Conservation (phyloP, 345 rosid genomes). For the Eutrema heterophyllum region DNA sequence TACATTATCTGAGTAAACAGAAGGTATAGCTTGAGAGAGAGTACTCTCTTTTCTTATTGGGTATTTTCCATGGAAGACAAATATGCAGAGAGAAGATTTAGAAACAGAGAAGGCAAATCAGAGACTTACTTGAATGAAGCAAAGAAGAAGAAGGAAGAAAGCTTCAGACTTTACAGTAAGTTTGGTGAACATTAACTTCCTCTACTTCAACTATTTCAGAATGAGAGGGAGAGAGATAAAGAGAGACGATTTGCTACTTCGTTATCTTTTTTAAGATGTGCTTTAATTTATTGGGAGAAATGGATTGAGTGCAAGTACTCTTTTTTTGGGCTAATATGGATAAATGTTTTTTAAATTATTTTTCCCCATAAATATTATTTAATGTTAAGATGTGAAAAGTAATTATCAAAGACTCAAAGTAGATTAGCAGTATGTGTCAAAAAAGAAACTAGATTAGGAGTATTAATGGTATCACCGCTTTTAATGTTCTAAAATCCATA, state of each 20-base stretch:
- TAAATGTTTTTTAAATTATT: neutral
- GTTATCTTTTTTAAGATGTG: constrained; percentile 28
- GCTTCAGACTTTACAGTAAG: constrained; percentile 29
- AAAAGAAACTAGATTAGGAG: constrained; percentile 1
- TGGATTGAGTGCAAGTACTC: constrained; percentile 33
- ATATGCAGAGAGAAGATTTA: constrained; percentile 13
- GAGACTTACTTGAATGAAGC: constrained; percentile 34
- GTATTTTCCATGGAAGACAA: constrained; percentile 13
- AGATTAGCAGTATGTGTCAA: constrained; percentile 13
- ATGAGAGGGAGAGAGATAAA: constrained; percentile 14
- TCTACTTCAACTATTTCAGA: constrained; percentile 47
- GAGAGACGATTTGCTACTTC: constrained; percentile 29
- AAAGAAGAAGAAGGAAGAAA: constrained; percentile 25
- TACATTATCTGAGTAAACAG: constrained; percentile 20
- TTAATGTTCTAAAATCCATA: neutral
- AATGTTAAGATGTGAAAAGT: constrained; percentile 17
- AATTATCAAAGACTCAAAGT: neutral
- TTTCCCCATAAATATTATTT: constrained; percentile 1
- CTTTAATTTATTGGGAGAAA: constrained; percentile 31
- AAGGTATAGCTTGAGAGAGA: constrained; percentile 25
- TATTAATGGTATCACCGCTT: neutral
- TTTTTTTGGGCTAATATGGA: constrained; percentile 10
- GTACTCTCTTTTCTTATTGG: constrained; percentile 2
- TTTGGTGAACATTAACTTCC: constrained; percentile 45
- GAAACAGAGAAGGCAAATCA: constrained; percentile 13